Evolutionary conservation across 257 asterid species (phyloP).

Genomic region (Ballota nigra): DNA sequence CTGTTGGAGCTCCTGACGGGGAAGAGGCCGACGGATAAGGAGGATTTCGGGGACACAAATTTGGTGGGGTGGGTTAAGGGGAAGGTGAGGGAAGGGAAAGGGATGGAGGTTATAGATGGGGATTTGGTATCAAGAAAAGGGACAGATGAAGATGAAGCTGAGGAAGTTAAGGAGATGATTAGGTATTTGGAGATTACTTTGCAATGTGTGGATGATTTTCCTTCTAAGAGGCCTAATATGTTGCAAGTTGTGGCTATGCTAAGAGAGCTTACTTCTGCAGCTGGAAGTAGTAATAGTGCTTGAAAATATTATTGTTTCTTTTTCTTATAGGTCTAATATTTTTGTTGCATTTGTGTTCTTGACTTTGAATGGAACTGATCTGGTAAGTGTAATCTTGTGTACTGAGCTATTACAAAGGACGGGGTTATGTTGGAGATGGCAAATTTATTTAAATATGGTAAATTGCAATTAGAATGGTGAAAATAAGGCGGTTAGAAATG

Average conservation of each 20-base stretch:
- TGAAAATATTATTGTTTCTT: slow-evolving; percentile 22
- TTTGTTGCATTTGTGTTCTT: too few species aligned
- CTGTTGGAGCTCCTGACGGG: slow-evolving; percentile 82
- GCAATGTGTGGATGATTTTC: slow-evolving; percentile 91
- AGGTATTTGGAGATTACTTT: slow-evolving; percentile 74
- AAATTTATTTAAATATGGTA: too few species aligned
- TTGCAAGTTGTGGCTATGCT: slow-evolving; percentile 92
- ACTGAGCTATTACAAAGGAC: neutral
- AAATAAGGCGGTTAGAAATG: too few species aligned
- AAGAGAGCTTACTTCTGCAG: slow-evolving; percentile 61
- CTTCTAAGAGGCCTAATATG: slow-evolving; percentile 89
- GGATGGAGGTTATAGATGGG: slow-evolving; percentile 77
- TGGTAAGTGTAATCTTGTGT: neutral
- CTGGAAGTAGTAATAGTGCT: slow-evolving; percentile 47
- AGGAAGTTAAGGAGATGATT: slow-evolving; percentile 83
- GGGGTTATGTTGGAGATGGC: neutral
- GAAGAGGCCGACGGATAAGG: slow-evolving; percentile 91
- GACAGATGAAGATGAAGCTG: slow-evolving; percentile 64
- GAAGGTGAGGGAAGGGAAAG: slow-evolving; percentile 89
- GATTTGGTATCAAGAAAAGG: slow-evolving; percentile 45
- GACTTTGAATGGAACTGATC: neutral
- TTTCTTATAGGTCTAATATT: neutral
- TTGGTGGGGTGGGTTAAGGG: slow-evolving; percentile 93
- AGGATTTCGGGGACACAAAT: slow-evolving; percentile 91
- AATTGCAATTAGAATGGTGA: too few species aligned